Conservation (phyloP, 106 monocot genomes). For the Phalaenopsis aphrodite region DNA sequence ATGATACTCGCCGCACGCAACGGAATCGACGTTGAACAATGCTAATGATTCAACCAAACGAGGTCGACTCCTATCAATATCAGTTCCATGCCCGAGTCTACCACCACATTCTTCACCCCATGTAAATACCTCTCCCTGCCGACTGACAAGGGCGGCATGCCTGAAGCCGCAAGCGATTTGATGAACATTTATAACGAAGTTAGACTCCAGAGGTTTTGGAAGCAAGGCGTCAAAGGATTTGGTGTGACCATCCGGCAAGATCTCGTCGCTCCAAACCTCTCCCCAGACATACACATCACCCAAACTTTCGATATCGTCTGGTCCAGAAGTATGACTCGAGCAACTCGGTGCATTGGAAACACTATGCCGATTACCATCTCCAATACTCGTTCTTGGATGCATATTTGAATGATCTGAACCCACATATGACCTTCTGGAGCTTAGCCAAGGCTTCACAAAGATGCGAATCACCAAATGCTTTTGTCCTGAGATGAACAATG, state of each 20-base stretch:
- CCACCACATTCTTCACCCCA: constrained; percentile 74
- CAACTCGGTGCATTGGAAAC: constrained; percentile 59
- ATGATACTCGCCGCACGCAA: constrained; percentile 66
- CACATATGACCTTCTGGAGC: constrained; percentile 56
- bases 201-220: constrained; percentile 55
- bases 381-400: constrained; percentile 59
- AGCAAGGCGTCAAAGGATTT: constrained; percentile 29
- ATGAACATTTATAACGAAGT: constrained; percentile 57
- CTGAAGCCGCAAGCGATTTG: constrained; percentile 59
- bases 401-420: constrained; percentile 52
- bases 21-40: constrained; percentile 27
- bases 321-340: constrained; percentile 64
- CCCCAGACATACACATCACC: constrained; percentile 81
- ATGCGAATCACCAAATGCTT: constrained; percentile 9
- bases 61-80: constrained; percentile 27
- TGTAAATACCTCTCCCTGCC: constrained; percentile 70
- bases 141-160: constrained; percentile 59
- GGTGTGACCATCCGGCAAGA: constrained; percentile 2
- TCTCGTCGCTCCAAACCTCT: constrained; percentile 44
- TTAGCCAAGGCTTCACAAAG: constrained; percentile 20
- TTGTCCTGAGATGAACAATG: not conserved
- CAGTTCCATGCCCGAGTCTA: constrained; percentile 54
- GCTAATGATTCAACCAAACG: constrained; percentile 43
- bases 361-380: constrained; percentile 44
- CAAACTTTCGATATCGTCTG: constrained; percentile 58